A percentile compares a stretch with the other conserved stretches of the same genome.
These are phyloP conservation scores for Penicillium sp. DNA, from an alignment of 2,329 filamentous ascomycete species.

Conservation along the genomic window DNA sequence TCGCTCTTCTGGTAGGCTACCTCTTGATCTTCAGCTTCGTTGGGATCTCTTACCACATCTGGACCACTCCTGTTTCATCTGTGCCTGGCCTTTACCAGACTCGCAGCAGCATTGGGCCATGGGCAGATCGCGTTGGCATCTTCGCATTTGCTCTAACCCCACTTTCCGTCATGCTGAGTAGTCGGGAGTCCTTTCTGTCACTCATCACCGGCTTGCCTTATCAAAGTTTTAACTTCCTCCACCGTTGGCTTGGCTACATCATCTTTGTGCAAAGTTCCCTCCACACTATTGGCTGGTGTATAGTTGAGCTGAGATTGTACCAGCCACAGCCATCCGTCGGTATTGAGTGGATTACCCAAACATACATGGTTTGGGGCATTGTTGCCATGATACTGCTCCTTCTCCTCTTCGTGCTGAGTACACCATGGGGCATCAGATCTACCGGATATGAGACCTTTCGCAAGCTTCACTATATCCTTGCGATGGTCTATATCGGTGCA, in stretches of 20 bases:
- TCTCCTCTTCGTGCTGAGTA: slow-evolving; percentile 62
- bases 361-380: slow-evolving; percentile 72
- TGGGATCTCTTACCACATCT: slow-evolving; percentile 67
- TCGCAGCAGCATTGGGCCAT: slow-evolving; percentile 65
- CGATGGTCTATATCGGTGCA: slow-evolving; percentile 72
- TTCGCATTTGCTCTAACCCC: slow-evolving; percentile 74
- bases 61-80: slow-evolving; percentile 67
- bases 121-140: slow-evolving; percentile 67
- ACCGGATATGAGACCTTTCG: slow-evolving; percentile 79
- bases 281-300: slow-evolving; percentile 70
- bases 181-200: slow-evolving; percentile 68
- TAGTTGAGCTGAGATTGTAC: slow-evolving; percentile 67
- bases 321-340: slow-evolving; percentile 67
- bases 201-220: slow-evolving; percentile 72
- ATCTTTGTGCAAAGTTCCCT: slow-evolving; percentile 67
- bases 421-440: slow-evolving; percentile 58
- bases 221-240: slow-evolving; percentile 75
- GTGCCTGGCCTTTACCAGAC: slow-evolving; percentile 60
- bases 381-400: slow-evolving; percentile 66
- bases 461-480: slow-evolving; percentile 71
- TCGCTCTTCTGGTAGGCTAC: slow-evolving; percentile 61
- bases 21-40: slow-evolving; percentile 68
- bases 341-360: slow-evolving; percentile 58
- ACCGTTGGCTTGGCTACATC: slow-evolving; percentile 73
- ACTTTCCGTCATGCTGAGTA: slow-evolving; percentile 66